Evolutionary conservation across 345 rosid genomes (phyloP).

Genomic region (Noccaea bulbosa): DNA sequence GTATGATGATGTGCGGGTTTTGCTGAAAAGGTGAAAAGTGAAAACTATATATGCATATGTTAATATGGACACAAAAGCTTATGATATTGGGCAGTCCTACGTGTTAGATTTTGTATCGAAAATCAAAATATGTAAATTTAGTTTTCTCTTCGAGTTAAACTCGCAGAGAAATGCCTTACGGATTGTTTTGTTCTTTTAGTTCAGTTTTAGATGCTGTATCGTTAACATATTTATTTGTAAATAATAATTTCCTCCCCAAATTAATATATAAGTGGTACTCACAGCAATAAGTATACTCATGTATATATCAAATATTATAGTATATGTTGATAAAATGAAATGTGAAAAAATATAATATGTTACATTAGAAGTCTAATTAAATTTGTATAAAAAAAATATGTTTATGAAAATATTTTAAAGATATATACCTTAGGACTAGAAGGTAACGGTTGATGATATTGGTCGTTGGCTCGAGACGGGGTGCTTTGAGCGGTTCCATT

Average conservation of each 20-base stretch:
- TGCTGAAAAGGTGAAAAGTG: background rate
- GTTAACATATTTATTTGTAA: too few species aligned
- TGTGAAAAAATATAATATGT: background rate
- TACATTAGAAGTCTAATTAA: background rate
- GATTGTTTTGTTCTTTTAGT: too few species aligned
- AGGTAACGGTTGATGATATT: constrained; percentile 31
- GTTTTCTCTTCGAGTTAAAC: too few species aligned
- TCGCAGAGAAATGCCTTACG: too few species aligned
- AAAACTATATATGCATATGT: background rate
- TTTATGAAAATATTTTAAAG: background rate
- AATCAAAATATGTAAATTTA: background rate
- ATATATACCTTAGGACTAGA: constrained; percentile 41
- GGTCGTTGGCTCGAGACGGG: constrained; percentile 35
- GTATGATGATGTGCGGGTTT: background rate
- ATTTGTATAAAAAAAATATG: background rate
- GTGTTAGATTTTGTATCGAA: too few species aligned
- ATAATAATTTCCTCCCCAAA: too few species aligned
- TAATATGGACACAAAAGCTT: too few species aligned
- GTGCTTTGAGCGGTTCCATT: constrained; percentile 28
- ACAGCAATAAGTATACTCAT: background rate
- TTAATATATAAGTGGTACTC: background rate
- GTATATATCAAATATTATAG: too few species aligned
- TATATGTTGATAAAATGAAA: too few species aligned
- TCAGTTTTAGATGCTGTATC: too few species aligned
- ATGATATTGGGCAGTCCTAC: too few species aligned